A percentile compares a stretch with the other conserved stretches of the same genome.
Conservation (phyloP, 768 basidiomycete genomes). For the Kwoniella bestiolae region DNA sequence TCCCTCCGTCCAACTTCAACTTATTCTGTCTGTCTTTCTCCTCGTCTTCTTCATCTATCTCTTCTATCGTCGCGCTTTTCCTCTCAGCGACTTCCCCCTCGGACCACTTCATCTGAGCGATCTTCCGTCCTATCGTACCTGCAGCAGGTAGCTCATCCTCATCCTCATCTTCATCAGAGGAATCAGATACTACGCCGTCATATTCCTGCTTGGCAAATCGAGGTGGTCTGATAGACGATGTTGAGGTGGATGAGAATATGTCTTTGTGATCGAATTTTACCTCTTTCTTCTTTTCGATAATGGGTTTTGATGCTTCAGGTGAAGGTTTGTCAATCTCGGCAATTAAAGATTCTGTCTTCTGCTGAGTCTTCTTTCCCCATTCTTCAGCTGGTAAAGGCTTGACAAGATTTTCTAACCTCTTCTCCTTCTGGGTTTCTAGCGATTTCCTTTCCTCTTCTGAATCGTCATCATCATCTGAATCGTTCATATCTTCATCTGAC, state of each 20-base stretch:
- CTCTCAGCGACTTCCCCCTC: constrained; percentile 29
- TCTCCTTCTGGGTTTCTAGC: constrained; percentile 62
- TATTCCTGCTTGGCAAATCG: constrained; percentile 80
- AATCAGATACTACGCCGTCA: constrained; percentile 81
- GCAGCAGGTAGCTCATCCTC: constrained; percentile 52
- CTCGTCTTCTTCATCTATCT: constrained; percentile 33
- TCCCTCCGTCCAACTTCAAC: constrained; percentile 23
- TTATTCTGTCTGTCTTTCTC: constrained; percentile 14
- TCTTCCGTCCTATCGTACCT: constrained; percentile 45
- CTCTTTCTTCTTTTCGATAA: neutral
- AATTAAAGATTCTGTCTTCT: constrained; percentile 4
- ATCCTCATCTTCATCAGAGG: constrained; percentile 71
- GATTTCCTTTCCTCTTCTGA: constrained; percentile 59
- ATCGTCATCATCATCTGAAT: constrained; percentile 62
- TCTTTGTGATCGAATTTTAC: constrained; percentile 12
- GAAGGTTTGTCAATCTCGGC: neutral
- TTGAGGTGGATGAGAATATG: neutral
- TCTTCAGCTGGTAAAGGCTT: constrained; percentile 77
- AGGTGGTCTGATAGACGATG: constrained; percentile 66
- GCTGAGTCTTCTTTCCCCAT: constrained; percentile 68
- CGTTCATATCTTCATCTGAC: constrained; percentile 66
- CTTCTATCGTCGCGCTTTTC: constrained; percentile 26
- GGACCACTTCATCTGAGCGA: constrained; percentile 47
- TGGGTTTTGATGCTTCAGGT: neutral
- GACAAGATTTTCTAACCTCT: constrained; percentile 79